phyloP scores from a whole-genome alignment of 2,329 filamentous ascomycete species.

The Fusarium caatingaense region DNA sequence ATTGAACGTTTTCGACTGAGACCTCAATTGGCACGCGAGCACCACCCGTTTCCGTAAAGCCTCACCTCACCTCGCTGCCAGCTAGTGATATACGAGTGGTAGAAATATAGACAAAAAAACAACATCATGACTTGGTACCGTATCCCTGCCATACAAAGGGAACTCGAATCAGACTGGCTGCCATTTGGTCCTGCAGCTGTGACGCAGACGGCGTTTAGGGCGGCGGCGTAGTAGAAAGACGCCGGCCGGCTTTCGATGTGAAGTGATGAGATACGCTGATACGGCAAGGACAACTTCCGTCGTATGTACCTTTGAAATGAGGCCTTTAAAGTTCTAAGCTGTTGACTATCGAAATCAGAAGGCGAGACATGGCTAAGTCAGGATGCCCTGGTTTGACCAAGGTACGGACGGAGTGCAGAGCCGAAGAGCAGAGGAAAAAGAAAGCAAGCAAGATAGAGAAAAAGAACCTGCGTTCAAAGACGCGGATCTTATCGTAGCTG shows the following conservation, averaged over 20 bases:
- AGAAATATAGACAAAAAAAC: constrained; percentile 9
- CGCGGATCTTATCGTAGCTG: constrained; percentile 41
- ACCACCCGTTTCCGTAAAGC: constrained; percentile 19
- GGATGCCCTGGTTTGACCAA: constrained; percentile 9
- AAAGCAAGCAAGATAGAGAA: not conserved
- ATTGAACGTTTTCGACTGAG: constrained; percentile 3
- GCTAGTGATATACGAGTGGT: not conserved
- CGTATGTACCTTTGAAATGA: constrained; percentile 34
- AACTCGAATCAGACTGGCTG: constrained; percentile 21
- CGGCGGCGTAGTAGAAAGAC: constrained; percentile 29
- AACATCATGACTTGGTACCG: not conserved
- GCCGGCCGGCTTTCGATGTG: constrained; percentile 3
- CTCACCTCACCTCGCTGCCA: not conserved
- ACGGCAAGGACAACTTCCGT: constrained; percentile 31
- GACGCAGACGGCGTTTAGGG: constrained; percentile 33
- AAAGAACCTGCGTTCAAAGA: constrained; percentile 26
- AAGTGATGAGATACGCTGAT: not conserved
- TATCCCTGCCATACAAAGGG: constrained; percentile 26
- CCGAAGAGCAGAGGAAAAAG: constrained; percentile 19
- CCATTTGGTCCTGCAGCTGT: constrained; percentile 22
- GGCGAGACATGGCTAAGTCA: constrained; percentile 21
- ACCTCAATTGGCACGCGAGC: constrained; percentile 36
- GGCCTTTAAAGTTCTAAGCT: constrained; percentile 28
- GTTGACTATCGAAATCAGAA: constrained; percentile 25
- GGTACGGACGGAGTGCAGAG: constrained; percentile 9